Base-by-base conservation (phyloP, 306 rosid species). In the Arachis hypogaea region DNA sequence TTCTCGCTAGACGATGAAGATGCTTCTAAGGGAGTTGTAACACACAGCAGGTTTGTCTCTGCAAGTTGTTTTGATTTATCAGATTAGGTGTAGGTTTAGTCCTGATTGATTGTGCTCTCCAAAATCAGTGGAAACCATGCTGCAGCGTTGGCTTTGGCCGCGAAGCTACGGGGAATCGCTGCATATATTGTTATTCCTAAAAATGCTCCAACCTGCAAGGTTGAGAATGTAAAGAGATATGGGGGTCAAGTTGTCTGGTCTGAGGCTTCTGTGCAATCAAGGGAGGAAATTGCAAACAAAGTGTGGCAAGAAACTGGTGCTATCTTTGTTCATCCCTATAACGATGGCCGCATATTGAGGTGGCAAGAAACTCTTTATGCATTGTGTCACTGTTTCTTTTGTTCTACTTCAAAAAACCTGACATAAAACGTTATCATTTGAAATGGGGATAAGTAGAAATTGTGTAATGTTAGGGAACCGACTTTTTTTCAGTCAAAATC, bases 121-220 rank as follows among this genome's bases (percentile, higher is more conserved):
- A 29, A 87, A 84, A 73, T 59, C 78, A 93, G 98, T 72, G 98
- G 98, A 59, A 91, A 93, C 82, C 96, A 93, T 85, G 97, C 97
- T 61, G 98, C 96, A 28, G 98, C 98, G 6, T 83, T 91, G 83
- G 83, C 98, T 84, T 82, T 91, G 90, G 97, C 97, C n/a, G 98
- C 97, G 14, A 91, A 93, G 69, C 83, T 86, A n/a, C 68, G 94
- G 43, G 97, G 94, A 52, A 81, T 91, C 66, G 90, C 97, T 81
- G 90, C 98, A 14, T 89, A 93, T 64, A 85, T 89, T 68, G 89
- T 93, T 74, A 74, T 91, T 71, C 97, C 98, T 3, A 84, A 82
- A 88, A 85, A 71, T 76, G 96, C 98, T 52, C 92, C 97, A 29
- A 71, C 82, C 69, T 91, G 98, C 80, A 93, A 91, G 77, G 82